A percentile compares a stretch with the other conserved stretches of the same genome.
phyloP scores from a whole-genome alignment of 345 rosid genomes.

The Eucalyptus pauciflora region DNA sequence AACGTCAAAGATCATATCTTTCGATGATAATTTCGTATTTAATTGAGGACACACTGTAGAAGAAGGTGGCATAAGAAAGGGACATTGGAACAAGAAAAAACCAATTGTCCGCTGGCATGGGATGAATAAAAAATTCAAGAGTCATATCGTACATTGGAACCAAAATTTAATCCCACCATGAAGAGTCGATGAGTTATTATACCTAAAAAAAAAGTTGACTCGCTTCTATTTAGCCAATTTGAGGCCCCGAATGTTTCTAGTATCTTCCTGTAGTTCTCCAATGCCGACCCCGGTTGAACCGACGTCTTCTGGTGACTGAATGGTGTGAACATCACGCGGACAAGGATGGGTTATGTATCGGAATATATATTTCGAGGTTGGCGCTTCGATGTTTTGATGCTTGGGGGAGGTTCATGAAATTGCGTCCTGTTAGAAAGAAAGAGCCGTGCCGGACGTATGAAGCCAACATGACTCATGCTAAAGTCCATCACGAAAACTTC shows the following conservation, averaged over 20 bases:
- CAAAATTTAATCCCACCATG: background rate
- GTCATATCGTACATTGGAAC: background rate
- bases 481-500: background rate
- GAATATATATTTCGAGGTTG: background rate
- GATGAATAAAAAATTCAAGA: no score
- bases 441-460: background rate
- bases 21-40: background rate
- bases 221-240: background rate
- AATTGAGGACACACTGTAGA: background rate
- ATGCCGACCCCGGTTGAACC: accelerated
- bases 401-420: background rate
- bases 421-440: background rate
- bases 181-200: background rate
- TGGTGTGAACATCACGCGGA: background rate
- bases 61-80: background rate
- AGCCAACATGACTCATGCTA: background rate
- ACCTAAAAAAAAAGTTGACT: background rate
- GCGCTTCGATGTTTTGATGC: background rate
- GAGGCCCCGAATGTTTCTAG: no score
- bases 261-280: background rate
- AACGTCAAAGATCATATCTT: background rate
- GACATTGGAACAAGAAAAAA: background rate
- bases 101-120: no score
- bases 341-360: accelerated
- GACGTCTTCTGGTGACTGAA: background rate